These are phyloP conservation scores for Botrytis squamosa DNA, from an alignment of 2,329 filamentous ascomycete species.

Conservation along the genomic window DNA sequence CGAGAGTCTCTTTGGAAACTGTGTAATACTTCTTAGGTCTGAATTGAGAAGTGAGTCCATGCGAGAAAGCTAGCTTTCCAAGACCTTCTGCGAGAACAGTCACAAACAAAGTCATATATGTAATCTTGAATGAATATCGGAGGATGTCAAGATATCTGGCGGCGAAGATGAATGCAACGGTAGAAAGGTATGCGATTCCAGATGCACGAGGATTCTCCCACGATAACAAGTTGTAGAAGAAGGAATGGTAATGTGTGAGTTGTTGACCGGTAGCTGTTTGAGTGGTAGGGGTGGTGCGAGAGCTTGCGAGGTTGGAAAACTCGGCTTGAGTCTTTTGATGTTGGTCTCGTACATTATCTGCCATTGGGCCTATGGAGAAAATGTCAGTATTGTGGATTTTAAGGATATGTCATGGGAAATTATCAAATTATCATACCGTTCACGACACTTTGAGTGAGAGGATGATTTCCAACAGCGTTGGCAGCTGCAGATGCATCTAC, in stretches of 20 bases:
- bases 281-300: constrained; percentile 54
- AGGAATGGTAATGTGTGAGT: constrained; percentile 68
- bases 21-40: constrained; percentile 68
- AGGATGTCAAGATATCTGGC: constrained; percentile 65
- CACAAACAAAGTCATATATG: constrained; percentile 60
- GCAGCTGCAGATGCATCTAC: constrained; percentile 37
- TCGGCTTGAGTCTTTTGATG: constrained; percentile 54
- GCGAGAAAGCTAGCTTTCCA: constrained; percentile 60
- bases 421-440: constrained; percentile 34
- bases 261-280: constrained; percentile 60
- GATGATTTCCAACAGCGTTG: constrained; percentile 38
- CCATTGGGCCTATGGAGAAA: constrained; percentile 52
- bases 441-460: constrained; percentile 37
- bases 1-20: constrained; percentile 60
- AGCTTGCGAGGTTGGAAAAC: constrained; percentile 56
- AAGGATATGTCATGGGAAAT: constrained; percentile 15
- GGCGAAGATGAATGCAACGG: constrained; percentile 60
- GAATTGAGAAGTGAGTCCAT: constrained; percentile 63
- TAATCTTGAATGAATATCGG: constrained; percentile 64
- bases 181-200: constrained; percentile 60
- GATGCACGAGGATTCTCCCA: constrained; percentile 69
- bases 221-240: constrained; percentile 67
- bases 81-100: constrained; percentile 60
- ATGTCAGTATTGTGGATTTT: constrained; percentile 15
- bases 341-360: constrained; percentile 58